These are phyloP conservation scores for Suaeda aralocaspica DNA, from an alignment of 148 eudicot genomes.

Conservation along the genomic window DNA sequence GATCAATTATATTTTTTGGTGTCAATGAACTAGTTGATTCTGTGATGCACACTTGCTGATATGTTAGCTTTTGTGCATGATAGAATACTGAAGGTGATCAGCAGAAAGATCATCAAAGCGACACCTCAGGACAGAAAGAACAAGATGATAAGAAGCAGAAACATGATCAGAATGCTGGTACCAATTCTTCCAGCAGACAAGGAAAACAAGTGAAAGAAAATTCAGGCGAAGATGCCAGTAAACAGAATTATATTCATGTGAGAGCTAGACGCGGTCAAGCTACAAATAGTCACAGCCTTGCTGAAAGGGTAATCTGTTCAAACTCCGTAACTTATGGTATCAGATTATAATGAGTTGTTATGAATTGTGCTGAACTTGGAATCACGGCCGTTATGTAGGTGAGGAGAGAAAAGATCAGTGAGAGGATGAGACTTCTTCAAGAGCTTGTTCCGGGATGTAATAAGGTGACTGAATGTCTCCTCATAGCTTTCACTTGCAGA, in stretches of 20 bases:
- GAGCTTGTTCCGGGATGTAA: conserved; percentile 97
- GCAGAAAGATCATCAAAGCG: conserved; percentile 45
- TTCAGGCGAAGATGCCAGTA: conserved; percentile 52
- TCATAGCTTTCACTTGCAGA: background rate
- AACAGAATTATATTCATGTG: conserved; percentile 80
- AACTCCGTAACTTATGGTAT: conserved; percentile 6
- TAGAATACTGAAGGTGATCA: conserved; percentile 48
- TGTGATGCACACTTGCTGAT: conserved; percentile 13
- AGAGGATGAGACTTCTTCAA: conserved; percentile 94
- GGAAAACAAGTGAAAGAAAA: conserved; percentile 63
- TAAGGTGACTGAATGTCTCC: conserved; percentile 47
- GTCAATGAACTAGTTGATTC: background rate
- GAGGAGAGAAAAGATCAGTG: conserved; percentile 90
- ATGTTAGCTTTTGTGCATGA: conserved; percentile 22
- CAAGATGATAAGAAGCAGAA: conserved; percentile 52
- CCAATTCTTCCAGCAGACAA: conserved; percentile 45
- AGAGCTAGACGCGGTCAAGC: conserved; percentile 97
- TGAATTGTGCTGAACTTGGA: conserved; percentile 18
- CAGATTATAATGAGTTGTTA: background rate
- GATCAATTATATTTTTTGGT: too few relatives aligned
- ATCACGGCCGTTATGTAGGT: conserved; percentile 40
- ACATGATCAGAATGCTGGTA: conserved; percentile 31
- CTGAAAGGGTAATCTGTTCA: conserved; percentile 71
- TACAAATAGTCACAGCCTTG: conserved; percentile 96
- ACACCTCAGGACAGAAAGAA: conserved; percentile 49